phyloP scores from a whole-genome alignment of 208 protist genomes.

The Wallacemonas rigidus region DNA sequence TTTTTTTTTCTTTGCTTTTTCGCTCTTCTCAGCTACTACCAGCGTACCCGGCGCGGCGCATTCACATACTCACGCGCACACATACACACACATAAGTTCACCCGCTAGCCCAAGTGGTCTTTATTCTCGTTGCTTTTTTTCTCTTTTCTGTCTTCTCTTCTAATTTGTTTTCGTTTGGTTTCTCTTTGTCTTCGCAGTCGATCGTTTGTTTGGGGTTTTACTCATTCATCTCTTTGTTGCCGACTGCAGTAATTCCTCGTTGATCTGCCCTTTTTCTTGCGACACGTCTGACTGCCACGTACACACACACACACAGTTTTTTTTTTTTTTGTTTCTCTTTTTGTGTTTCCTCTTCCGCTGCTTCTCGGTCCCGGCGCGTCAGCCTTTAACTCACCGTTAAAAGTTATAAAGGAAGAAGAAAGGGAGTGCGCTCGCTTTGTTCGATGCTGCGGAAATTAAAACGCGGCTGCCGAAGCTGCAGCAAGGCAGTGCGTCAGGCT shows the following conservation, averaged over 20 bases:
- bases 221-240: no score
- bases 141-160: conserved; percentile 15
- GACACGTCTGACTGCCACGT: no score
- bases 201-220: no score
- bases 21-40: not conserved
- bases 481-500: conserved; percentile 1
- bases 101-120: not conserved
- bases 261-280: no score
- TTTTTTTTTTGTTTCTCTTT: not conserved
- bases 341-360: not conserved
- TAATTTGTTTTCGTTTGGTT: not conserved
- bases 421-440: no score
- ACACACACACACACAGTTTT: no score
- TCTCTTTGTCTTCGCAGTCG: no score
- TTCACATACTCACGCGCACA: not conserved
- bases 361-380: not conserved
- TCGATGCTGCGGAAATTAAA: not conserved
- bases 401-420: not conserved
- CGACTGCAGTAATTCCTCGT: no score
- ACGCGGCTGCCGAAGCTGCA: conserved; percentile 8
- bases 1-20: not conserved
- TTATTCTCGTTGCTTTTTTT: conserved; percentile 22
- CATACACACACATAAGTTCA: not conserved
- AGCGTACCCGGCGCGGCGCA: not conserved
- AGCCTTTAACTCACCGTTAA: not conserved